phyloP scores from a whole-genome alignment of 2,329 filamentous ascomycete genomes.

The Hymenoscyphus fraxineus region DNA sequence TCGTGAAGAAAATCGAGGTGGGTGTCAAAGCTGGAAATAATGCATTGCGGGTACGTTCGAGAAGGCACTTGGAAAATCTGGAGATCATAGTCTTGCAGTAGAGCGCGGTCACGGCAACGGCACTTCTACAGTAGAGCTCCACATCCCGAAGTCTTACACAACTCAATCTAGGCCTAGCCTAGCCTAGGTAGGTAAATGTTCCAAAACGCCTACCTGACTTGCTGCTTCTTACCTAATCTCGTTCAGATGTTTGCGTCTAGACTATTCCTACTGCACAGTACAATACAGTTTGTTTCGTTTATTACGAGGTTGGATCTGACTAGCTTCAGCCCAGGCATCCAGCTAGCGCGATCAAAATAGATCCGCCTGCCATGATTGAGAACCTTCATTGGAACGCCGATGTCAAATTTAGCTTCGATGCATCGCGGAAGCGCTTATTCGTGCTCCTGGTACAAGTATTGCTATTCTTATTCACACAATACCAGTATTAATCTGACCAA shows the following conservation, averaged over 20 bases:
- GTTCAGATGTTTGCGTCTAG: too few relatives aligned
- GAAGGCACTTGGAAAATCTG: background rate
- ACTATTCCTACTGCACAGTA: too few relatives aligned
- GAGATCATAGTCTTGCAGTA: background rate
- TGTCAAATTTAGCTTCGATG: background rate
- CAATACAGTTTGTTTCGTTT: too few relatives aligned
- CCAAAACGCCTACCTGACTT: too few relatives aligned
- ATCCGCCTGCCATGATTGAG: background rate
- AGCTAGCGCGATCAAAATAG: background rate
- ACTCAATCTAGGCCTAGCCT: too few relatives aligned
- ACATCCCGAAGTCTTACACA: too few relatives aligned
- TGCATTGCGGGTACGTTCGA: background rate
- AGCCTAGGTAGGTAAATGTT: too few relatives aligned
- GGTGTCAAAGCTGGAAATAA: background rate
- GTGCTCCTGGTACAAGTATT: background rate
- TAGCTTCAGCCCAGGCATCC: background rate
- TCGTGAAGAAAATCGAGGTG: background rate
- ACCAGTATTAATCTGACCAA: slow-evolving; percentile 1
- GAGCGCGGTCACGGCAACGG: background rate
- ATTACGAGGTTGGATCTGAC: background rate
- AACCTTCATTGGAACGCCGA: background rate
- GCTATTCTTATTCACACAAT: background rate
- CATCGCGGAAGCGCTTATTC: background rate
- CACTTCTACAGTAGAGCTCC: background rate
- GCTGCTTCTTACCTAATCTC: too few relatives aligned